phyloP scores from a whole-genome alignment of 495 filamentous ascomycete genomes.

The Penicilliopsis zonata region DNA sequence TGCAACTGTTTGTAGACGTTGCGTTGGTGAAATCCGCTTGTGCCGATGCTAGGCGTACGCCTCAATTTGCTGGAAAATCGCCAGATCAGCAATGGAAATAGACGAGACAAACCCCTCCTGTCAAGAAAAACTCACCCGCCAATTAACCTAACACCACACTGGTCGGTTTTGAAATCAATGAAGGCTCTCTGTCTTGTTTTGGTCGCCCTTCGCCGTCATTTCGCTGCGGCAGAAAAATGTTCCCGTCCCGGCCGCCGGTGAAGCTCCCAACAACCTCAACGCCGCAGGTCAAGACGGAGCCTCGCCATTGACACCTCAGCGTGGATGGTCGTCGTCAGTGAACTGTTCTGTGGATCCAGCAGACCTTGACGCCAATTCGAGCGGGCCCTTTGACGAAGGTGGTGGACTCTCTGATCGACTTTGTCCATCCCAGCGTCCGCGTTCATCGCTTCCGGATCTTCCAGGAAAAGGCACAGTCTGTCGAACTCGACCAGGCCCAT shows the following conservation, averaged over 20 bases:
- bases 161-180: no score
- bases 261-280: constrained; percentile 34
- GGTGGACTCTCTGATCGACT: constrained; percentile 1
- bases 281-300: constrained; percentile 8
- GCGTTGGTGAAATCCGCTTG: no score
- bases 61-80: no score
- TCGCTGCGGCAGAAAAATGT: constrained; percentile 34
- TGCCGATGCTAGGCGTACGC: no score
- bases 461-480: constrained; percentile 2
- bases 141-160: no score
- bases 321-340: constrained; percentile 1
- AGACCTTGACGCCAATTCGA: constrained; percentile 4
- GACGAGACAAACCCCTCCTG: no score
- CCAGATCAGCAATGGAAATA: no score
- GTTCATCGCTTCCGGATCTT: constrained; percentile 1
- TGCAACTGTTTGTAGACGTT: constrained; percentile 5
- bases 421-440: constrained; percentile 1
- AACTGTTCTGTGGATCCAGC: neutral
- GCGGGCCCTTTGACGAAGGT: constrained; percentile 7
- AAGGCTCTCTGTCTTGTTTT: no score
- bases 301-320: constrained; percentile 7
- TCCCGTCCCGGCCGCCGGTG: constrained; percentile 35
- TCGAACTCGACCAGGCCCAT: constrained; percentile 3
- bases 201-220: no score
- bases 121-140: no score